These are phyloP conservation scores for Colletotrichum sp. DNA, from an alignment of 2,329 filamentous ascomycete genomes.

Conservation along the genomic window DNA sequence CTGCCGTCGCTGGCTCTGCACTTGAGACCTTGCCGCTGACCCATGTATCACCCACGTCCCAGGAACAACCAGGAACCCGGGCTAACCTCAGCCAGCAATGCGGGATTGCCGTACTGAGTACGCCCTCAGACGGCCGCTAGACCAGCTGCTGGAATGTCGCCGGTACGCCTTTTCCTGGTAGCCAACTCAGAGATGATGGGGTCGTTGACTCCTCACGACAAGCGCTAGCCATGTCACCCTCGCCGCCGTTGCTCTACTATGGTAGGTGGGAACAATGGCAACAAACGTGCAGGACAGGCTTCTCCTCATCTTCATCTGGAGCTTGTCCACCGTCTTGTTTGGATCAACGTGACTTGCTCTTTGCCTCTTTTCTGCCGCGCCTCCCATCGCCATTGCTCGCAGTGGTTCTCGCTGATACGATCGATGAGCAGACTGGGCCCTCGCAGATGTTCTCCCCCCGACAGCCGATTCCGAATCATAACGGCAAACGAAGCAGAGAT, in stretches of 20 bases:
- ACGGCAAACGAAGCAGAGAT: constrained; percentile 3
- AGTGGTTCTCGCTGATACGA: not conserved
- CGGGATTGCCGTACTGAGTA: constrained; percentile 3
- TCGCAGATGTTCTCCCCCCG: not conserved
- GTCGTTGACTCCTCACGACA: not conserved
- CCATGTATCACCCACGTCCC: constrained; percentile 22
- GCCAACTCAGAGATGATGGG: not conserved
- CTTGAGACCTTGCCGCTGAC: constrained; percentile 13
- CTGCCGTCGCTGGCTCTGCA: not conserved
- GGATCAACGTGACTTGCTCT: not conserved
- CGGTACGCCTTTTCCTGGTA: not conserved
- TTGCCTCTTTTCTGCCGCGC: not conserved
- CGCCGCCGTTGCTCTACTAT: not conserved
- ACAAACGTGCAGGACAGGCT: not conserved
- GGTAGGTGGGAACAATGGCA: not conserved
- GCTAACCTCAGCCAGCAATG: constrained; percentile 9
- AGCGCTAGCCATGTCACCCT: constrained; percentile 10
- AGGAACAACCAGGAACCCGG: constrained; percentile 20
- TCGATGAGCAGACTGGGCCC: not conserved
- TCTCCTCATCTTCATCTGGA: not conserved
- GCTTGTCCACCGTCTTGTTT: not conserved
- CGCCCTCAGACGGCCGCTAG: not conserved
- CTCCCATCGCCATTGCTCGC: not conserved
- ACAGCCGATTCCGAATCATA: constrained; percentile 11
- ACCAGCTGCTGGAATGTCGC: not conserved